phyloP scores from a whole-genome alignment of 768 basidiomycete genomes.

The Crucibulum laeve region DNA sequence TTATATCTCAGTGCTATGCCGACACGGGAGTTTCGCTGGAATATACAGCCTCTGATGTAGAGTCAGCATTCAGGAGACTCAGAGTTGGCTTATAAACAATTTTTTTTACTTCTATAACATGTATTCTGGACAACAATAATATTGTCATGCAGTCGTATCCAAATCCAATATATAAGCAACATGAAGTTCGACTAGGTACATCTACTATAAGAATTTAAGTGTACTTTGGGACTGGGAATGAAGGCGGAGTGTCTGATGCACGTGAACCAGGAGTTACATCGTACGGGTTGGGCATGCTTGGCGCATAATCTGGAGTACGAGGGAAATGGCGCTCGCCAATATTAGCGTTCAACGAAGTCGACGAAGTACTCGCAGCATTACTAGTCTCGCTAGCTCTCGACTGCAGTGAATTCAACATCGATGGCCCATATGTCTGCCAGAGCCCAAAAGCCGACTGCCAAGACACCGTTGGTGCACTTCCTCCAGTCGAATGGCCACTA shows the following conservation, averaged over 20 bases:
- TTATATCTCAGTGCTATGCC: conserved; percentile 76
- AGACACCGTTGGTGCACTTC: conserved; percentile 7
- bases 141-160: too few species aligned
- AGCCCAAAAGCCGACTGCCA: conserved; percentile 29
- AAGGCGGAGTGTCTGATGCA: not conserved
- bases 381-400: conserved; percentile 6
- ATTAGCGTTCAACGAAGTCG: conserved; percentile 5
- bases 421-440: conserved; percentile 37
- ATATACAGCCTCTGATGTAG: conserved; percentile 70
- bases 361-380: conserved; percentile 9
- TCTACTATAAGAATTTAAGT: not conserved
- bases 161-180: too few species aligned
- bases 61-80: conserved; percentile 73
- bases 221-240: not conserved
- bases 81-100: conserved; percentile 19
- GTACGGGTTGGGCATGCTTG: not conserved
- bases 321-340: not conserved
- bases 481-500: conserved; percentile 10
- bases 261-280: not conserved
- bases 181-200: too few species aligned
- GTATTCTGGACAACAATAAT: too few species aligned
- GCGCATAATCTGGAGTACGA: not conserved
- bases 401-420: conserved; percentile 21
- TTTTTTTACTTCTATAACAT: not conserved
- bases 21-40: conserved; percentile 73